Percentiles rank a stretch among this genome's conserved stretches.
These are phyloP conservation scores for Buxus sempervirens DNA, from an alignment of 164 flowering plant species.

Conservation along the genomic window DNA sequence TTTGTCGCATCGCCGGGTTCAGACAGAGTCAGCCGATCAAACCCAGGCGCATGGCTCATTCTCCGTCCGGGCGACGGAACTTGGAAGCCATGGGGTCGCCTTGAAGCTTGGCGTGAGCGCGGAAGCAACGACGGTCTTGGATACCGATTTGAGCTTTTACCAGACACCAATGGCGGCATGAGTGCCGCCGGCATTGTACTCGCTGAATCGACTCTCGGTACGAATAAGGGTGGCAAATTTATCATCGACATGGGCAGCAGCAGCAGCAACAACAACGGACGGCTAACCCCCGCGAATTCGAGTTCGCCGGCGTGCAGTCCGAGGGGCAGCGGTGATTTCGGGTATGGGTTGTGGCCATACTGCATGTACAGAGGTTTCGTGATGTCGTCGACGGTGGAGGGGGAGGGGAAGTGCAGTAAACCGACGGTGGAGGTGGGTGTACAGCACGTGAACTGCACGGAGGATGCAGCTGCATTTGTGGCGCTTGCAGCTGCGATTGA, in stretches of 20 bases:
- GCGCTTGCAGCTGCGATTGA: slow-evolving; percentile 88
- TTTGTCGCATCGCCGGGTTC: slow-evolving; percentile 92
- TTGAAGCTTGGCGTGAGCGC: slow-evolving; percentile 93
- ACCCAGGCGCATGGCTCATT: slow-evolving; percentile 97
- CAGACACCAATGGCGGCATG: slow-evolving; percentile 41
- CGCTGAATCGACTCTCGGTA: slow-evolving; percentile 58
- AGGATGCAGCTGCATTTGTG: slow-evolving; percentile 88
- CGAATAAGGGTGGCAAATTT: slow-evolving; percentile 71
- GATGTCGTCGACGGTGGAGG: slow-evolving; percentile 78
- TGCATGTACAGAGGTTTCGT: slow-evolving; percentile 74
- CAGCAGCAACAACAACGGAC: slow-evolving; percentile 16
- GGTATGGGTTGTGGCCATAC: slow-evolving; percentile 76
- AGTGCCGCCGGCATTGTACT: slow-evolving; percentile 48
- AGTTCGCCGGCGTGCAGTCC: slow-evolving; percentile 59
- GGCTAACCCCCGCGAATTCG: slow-evolving; percentile 12
- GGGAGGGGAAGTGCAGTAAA: slow-evolving; percentile 72
- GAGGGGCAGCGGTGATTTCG: slow-evolving; percentile 65
- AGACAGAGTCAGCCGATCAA: slow-evolving; percentile 83
- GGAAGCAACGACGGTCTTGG: slow-evolving; percentile 72
- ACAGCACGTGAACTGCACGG: slow-evolving; percentile 85
- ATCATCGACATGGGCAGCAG: slow-evolving; percentile 44
- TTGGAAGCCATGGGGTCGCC: slow-evolving; percentile 96
- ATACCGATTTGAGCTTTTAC: slow-evolving; percentile 67
- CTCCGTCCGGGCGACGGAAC: slow-evolving; percentile 81
- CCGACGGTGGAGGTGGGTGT: slow-evolving; percentile 76